Base-by-base conservation (phyloP, 2,329 filamentous ascomycete species). In the Pseudogymnoascus destructans region DNA sequence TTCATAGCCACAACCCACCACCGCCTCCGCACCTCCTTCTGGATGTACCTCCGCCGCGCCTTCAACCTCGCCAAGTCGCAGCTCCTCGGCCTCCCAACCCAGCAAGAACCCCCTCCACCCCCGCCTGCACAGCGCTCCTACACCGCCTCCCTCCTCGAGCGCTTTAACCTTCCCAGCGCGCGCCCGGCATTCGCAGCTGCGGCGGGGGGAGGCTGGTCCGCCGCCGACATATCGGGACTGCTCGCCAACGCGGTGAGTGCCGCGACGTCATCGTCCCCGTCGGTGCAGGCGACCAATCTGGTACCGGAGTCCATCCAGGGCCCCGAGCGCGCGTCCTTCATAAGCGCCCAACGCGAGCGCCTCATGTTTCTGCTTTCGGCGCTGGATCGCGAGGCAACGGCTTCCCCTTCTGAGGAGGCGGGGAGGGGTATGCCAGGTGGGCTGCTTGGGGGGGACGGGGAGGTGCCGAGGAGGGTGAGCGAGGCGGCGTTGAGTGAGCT, bases 1-100 rank as follows among this genome's bases (percentile, higher is more conserved):
- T 85, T 95, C 68, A 96, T 97, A 70, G 85, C 84, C 63, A 80
- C 83, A 61, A 78, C 84, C 38, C 91, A 97, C 71, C 87, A 89
- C 64, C 83, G 84, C 59, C 81, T 89, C 61, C 87, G 85, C 72
- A 76, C 82, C 13, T 83, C 88, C 36, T 91, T 92, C 38, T 76
- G 95, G 60, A 77, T 83, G 64, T 91, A 90, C 70, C 72, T 91
- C 62, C 86, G 86, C 68, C 79, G 81, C 64, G 79, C 79, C 56
- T 81, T 91, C 65, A 86, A 89, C 63, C 72, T 82, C 61, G 72
- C 93, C 63, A 85, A 86, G 67, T 85, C 88, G 64, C 85, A 86
- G 63, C 73, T 95, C 6, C 75, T 97, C n/a, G 89, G 89, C 60
- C 75, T 92, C 61, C 84, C 86, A 42, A 84, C 86, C 4, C 73